These are phyloP conservation scores for Nemania sp. DNA, from an alignment of 2,329 filamentous ascomycete species.

Conservation along the genomic window DNA sequence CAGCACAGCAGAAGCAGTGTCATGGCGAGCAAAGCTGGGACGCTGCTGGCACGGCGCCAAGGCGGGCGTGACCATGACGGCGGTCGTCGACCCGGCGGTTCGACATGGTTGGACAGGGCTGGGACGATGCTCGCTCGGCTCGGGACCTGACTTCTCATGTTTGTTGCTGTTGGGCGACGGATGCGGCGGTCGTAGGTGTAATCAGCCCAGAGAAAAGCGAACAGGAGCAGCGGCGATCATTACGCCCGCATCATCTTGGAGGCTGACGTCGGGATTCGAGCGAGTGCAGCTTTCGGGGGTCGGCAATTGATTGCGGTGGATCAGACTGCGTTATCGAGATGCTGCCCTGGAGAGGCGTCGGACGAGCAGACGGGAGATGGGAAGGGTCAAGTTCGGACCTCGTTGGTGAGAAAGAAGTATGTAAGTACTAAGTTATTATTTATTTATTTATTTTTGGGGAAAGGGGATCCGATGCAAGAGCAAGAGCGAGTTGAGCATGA, in stretches of 20 bases:
- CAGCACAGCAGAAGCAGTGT: constrained; percentile 46
- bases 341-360: background rate
- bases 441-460: constrained; percentile 13
- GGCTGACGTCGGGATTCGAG: constrained; percentile 25
- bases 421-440: too few relatives aligned
- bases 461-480: constrained; percentile 19
- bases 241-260: constrained; percentile 38
- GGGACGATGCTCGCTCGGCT: constrained; percentile 19
- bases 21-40: constrained; percentile 9
- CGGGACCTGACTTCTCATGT: constrained; percentile 34
- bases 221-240: constrained; percentile 32
- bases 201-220: constrained; percentile 28
- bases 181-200: constrained; percentile 19
- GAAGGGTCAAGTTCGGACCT: constrained; percentile 10
- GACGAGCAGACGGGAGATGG: constrained; percentile 7
- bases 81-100: constrained; percentile 7
- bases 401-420: too few relatives aligned
- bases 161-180: constrained; percentile 29
- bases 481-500: constrained; percentile 19
- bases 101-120: constrained; percentile 15
- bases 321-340: constrained; percentile 1
- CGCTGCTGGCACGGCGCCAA: background rate
- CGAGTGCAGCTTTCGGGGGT: constrained; percentile 17
- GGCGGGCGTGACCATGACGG: constrained; percentile 9
- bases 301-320: constrained; percentile 7